These are phyloP conservation scores for Clavispora fructus DNA, from an alignment of 805 yeast species.

Conservation along the genomic window DNA sequence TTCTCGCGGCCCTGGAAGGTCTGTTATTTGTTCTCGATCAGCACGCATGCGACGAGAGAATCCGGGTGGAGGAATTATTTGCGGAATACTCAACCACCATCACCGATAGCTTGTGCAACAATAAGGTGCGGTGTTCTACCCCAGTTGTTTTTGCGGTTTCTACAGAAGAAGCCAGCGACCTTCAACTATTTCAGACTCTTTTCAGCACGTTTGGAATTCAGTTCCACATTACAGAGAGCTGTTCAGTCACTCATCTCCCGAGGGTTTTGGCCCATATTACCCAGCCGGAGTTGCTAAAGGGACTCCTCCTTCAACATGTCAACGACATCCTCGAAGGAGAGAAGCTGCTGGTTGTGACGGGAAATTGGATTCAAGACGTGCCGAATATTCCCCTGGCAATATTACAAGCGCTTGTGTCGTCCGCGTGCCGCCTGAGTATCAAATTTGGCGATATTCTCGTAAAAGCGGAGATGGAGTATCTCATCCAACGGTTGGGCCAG, in stretches of 20 bases:
- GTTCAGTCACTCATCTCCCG: conserved; percentile 42
- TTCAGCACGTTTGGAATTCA: conserved; percentile 44
- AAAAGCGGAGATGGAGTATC: conserved; percentile 34
- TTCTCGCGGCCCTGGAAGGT: conserved; percentile 31
- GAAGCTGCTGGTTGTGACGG: background rate
- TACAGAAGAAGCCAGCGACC: conserved; percentile 23
- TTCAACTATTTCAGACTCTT: conserved; percentile 17
- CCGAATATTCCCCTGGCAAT: conserved; percentile 45
- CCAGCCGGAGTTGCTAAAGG: background rate
- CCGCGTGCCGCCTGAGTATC: conserved; percentile 64
- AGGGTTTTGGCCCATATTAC: conserved; percentile 1
- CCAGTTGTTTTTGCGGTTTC: conserved; percentile 15
- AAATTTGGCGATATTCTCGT: conserved; percentile 63
- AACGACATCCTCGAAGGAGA: background rate
- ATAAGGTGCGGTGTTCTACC: conserved; percentile 8
- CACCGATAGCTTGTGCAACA: conserved; percentile 11
- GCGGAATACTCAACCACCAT: conserved; percentile 28
- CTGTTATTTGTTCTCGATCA: conserved; percentile 56
- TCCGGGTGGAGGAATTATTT: conserved; percentile 51
- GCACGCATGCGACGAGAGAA: conserved; percentile 81
- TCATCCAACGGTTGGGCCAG: conserved; percentile 37
- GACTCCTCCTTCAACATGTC: background rate
- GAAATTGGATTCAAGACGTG: conserved; percentile 18
- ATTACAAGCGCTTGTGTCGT: conserved; percentile 47
- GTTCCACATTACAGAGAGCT: conserved; percentile 5